phyloP scores from a whole-genome alignment of 352 stramenopile species.

The Plasmopara muralis region DNA sequence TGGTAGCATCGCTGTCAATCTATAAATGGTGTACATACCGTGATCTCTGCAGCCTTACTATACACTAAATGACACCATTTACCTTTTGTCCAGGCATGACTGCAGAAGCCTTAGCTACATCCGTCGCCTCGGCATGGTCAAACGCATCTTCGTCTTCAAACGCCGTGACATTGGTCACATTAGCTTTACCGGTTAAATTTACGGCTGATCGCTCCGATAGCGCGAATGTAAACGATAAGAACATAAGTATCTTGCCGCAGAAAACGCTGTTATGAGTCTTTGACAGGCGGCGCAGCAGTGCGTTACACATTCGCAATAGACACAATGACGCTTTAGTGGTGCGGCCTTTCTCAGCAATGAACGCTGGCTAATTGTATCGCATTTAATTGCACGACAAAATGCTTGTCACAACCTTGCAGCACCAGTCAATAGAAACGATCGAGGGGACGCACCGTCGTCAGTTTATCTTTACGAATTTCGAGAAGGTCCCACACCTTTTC shows the following conservation, averaged over 20 bases:
- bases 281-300: constrained; percentile 72
- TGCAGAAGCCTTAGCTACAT: constrained; percentile 32
- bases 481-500: constrained; percentile 82
- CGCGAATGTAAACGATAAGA: constrained; percentile 82
- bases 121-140: constrained; percentile 46
- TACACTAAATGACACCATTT: background rate
- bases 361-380: constrained; percentile 31
- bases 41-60: background rate
- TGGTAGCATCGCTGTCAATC: constrained; percentile 41
- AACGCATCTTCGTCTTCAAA: constrained; percentile 81
- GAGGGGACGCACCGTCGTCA: constrained; percentile 37
- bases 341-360: constrained; percentile 57
- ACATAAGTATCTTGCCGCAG: constrained; percentile 80
- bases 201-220: constrained; percentile 80
- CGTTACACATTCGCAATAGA: constrained; percentile 78
- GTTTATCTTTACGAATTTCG: constrained; percentile 64
- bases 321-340: constrained; percentile 79
- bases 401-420: constrained; percentile 1
- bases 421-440: background rate
- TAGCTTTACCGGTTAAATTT: constrained; percentile 75
- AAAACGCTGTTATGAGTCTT: constrained; percentile 90
- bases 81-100: constrained; percentile 27
- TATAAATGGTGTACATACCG: constrained; percentile 15
- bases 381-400: constrained; percentile 2
- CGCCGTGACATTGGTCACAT: constrained; percentile 68